Conservation (phyloP, 2,329 filamentous ascomycete species). For the Cercospora sojina region DNA sequence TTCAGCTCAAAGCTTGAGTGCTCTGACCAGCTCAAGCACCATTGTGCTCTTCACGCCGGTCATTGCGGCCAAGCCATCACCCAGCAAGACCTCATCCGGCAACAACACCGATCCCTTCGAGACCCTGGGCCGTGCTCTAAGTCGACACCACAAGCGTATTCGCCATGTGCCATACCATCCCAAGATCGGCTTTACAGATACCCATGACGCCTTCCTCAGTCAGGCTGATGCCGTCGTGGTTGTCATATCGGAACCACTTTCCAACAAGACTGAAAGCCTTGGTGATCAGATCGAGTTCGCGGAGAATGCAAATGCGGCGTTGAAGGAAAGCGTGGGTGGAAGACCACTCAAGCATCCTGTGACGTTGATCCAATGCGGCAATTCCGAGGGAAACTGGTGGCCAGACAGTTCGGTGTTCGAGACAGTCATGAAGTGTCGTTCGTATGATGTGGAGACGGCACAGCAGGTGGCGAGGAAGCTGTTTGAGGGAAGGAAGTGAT, state of each 20-base stretch:
- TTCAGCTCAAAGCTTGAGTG: conserved; percentile 21
- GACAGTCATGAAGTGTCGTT: conserved; percentile 20
- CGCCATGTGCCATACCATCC: conserved; percentile 72
- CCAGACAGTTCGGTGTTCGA: conserved; percentile 23
- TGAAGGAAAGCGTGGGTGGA: conserved; percentile 14
- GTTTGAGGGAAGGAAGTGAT: conserved; percentile 22
- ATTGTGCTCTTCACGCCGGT: conserved; percentile 50
- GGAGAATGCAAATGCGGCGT: conserved; percentile 18
- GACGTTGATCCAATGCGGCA: conserved; percentile 26
- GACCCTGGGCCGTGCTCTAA: conserved; percentile 63
- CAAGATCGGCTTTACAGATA: conserved; percentile 61
- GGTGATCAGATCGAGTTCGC: conserved; percentile 29
- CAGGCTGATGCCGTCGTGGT: conserved; percentile 61
- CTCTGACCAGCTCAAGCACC: conserved; percentile 41
- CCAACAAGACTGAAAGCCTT: conserved; percentile 31
- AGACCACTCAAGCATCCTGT: conserved; percentile 15
- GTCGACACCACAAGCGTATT: conserved; percentile 59
- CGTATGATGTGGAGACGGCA: conserved; percentile 22
- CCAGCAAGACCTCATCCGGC: conserved; percentile 39
- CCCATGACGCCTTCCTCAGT: conserved; percentile 63
- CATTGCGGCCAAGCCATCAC: conserved; percentile 39
- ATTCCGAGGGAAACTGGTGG: conserved; percentile 21
- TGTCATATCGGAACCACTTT: conserved; percentile 53
- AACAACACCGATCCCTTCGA: conserved; percentile 68
- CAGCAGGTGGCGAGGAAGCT: conserved; percentile 24